Base-by-base conservation (phyloP, 129 eudicot genomes). In the Apium graveolens region DNA sequence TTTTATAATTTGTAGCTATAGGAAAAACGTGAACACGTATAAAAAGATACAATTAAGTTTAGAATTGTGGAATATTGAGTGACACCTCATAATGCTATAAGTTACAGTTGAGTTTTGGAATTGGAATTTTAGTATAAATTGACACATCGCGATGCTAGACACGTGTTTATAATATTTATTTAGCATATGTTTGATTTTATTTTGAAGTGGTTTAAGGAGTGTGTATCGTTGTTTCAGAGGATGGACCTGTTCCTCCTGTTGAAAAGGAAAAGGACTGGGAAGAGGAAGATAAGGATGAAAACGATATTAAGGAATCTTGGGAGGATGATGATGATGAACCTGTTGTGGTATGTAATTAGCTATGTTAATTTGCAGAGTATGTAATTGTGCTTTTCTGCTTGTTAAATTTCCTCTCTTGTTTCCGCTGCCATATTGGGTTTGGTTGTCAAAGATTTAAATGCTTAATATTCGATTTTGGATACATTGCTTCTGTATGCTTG, bases 221-320 rank as follows among this genome's bases (percentile, higher is more conserved):
- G 57, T 49, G 57, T 18, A 18, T 68, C n/a, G 44, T 29, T 83
- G 75, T 77, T 76, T 63, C 88, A 94, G 98, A 89, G 88, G 97
- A 94, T 84, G 97, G 80, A 82, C 84, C 86, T 63, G 83, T 86
- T 32, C 91, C 92, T 38, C 82, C 81, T 57, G 85, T 87, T 0
- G 89, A 86, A 79, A 94, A 91, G 85, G 96, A 91, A 68, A 44
- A 44, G 48, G 11, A 2, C 11, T 44, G 48, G 48, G 48, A 44
- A 85, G 98, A 91, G 76, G 98, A 94, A 85, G 98, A 94, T 81
- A 82, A 65, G 42, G 98, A 91, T 75, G 97, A 91, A 38, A 78
- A 89, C 85, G 98, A 86, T 76, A 78, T 94, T 70, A 94, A 91
- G 87, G 97, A 87, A 14, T 94, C 98, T 81, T 94, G 98, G 98